phyloP scores from a whole-genome alignment of 2,329 filamentous ascomycete species.

The Colletotrichum sp. region DNA sequence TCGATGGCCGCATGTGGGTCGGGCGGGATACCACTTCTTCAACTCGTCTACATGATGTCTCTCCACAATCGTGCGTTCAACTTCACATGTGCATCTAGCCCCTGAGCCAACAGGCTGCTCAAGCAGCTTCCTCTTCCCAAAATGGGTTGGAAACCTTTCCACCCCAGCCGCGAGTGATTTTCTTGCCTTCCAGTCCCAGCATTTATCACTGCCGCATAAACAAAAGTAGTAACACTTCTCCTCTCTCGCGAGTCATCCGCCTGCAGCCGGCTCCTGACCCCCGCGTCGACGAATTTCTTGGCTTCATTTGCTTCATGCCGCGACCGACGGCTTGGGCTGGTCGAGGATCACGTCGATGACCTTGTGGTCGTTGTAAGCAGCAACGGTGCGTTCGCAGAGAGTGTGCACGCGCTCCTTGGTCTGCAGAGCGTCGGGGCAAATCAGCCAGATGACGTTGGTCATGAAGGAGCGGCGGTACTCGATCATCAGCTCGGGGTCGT shows the following conservation, averaged over 20 bases:
- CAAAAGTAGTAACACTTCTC: background rate
- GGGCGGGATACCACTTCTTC: background rate
- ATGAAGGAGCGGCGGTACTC: slow-evolving; percentile 31
- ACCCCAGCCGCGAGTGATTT: background rate
- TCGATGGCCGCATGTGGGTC: background rate
- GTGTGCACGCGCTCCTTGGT: slow-evolving; percentile 36
- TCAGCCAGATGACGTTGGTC: slow-evolving; percentile 32
- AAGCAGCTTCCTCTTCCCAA: background rate
- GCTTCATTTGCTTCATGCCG: background rate
- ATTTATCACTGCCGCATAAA: background rate
- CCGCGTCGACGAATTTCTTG: background rate
- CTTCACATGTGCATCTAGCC: background rate
- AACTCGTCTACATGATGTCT: background rate
- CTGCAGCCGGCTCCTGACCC: background rate
- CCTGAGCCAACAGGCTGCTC: background rate
- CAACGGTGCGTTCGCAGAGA: slow-evolving; percentile 38
- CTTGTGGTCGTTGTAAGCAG: slow-evolving; percentile 40
- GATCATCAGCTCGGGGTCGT: slow-evolving; percentile 17
- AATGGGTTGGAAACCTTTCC: background rate
- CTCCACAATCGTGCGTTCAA: background rate
- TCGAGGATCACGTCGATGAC: slow-evolving; percentile 31
- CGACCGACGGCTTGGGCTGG: background rate
- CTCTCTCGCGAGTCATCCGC: background rate
- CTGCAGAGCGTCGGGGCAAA: slow-evolving; percentile 32
- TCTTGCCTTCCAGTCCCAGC: background rate